Evolutionary conservation across 495 filamentous ascomycete species (phyloP).

Genomic region (Annulohypoxylon maeteangense): DNA sequence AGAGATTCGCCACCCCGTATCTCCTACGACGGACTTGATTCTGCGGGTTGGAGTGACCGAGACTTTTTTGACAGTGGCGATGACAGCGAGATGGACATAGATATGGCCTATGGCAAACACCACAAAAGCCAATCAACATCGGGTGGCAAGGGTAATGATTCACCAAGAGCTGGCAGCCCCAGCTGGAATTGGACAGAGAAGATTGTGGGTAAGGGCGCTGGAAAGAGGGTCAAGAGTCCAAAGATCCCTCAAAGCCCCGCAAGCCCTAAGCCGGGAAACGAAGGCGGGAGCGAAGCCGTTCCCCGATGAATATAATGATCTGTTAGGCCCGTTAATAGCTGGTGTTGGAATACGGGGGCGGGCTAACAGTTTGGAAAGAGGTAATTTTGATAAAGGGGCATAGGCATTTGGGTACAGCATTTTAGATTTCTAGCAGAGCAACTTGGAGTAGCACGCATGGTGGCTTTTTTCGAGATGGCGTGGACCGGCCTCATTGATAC

Average conservation of each 20-base stretch:
- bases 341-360: background rate
- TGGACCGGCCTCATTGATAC: background rate
- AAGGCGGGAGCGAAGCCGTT: background rate
- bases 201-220: constrained; percentile 62
- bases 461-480: constrained; percentile 7
- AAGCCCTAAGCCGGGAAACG: constrained; percentile 5
- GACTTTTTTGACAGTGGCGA: constrained; percentile 63
- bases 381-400: constrained; percentile 15
- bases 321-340: background rate
- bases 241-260: constrained; percentile 1
- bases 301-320: background rate
- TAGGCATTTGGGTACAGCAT: constrained; percentile 8
- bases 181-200: constrained; percentile 68
- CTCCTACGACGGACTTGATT: constrained; percentile 50
- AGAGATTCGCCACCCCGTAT: constrained; percentile 46
- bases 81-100: constrained; percentile 57
- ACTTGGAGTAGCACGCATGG: constrained; percentile 22
- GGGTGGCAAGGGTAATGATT: constrained; percentile 10
- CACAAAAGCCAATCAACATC: constrained; percentile 10
- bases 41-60: constrained; percentile 64
- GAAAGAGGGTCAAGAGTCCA: constrained; percentile 29
- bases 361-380: background rate
- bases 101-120: constrained; percentile 37
- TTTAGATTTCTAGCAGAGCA: constrained; percentile 25
- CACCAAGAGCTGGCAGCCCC: constrained; percentile 38